A percentile compares a stretch with the other conserved stretches of the same genome.
These are phyloP conservation scores for Candida gorgasii DNA, from an alignment of 805 yeast species.

Conservation along the genomic window DNA sequence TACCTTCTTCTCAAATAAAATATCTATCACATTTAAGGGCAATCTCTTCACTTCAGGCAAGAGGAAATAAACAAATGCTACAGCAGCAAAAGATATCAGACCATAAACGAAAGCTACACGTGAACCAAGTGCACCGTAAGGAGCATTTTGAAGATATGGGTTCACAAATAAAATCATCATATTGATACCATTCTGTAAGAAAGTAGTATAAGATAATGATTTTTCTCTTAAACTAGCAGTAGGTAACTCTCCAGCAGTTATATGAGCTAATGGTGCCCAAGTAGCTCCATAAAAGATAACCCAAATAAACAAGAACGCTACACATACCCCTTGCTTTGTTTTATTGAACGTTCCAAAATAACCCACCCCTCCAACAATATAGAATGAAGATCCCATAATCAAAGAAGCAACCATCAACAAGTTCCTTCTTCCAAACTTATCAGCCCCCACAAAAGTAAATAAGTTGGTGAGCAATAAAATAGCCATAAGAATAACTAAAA, in stretches of 20 bases:
- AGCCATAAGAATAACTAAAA: neutral
- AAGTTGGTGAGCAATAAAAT: neutral
- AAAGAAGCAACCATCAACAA: neutral
- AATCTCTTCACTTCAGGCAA: slow-evolving; percentile 2
- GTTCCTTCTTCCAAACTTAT: neutral
- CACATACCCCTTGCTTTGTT: neutral
- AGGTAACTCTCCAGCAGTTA: slow-evolving; percentile 3
- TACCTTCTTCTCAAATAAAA: neutral
- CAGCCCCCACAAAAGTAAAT: neutral
- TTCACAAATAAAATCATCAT: slow-evolving; percentile 3
- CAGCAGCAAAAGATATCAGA: neutral
- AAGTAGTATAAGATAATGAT: neutral
- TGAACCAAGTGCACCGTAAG: neutral
- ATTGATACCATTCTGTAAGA: neutral
- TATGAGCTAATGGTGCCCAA: slow-evolving; percentile 4
- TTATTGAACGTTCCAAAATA: neutral
- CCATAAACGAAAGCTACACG: slow-evolving; percentile 3
- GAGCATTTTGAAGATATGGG: slow-evolving; percentile 1
- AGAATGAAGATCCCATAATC: neutral
- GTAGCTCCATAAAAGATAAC: neutral
- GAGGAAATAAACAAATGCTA: neutral
- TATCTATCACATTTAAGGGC: neutral
- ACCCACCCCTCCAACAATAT: neutral
- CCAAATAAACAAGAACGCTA: slow-evolving; percentile 2
- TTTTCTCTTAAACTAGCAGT: slow-evolving; percentile 2